Evolutionary conservation across 306 rosid species (phyloP).

Genomic region (Citrullus amarus): DNA sequence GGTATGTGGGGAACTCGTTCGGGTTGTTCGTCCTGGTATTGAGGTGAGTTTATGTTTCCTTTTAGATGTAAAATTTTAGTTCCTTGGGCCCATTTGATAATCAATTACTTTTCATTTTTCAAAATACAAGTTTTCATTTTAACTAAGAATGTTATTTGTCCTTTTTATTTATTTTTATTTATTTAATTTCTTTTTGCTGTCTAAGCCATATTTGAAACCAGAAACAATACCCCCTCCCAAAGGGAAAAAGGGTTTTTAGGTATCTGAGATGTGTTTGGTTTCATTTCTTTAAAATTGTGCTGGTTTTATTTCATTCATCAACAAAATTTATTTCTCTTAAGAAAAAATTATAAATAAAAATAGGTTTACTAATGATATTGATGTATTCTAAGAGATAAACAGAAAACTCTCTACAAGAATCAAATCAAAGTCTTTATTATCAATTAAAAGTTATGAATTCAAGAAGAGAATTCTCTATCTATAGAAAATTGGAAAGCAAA

Average conservation of each 20-base stretch:
- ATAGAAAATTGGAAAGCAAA: too few relatives aligned
- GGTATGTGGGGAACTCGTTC: slow-evolving; percentile 93
- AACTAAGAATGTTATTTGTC: background rate
- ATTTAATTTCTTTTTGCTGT: background rate
- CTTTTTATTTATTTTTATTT: background rate
- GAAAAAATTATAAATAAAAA: too few relatives aligned
- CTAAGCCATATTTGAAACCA: background rate
- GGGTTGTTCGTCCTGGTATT: slow-evolving; percentile 78
- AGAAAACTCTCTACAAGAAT: too few relatives aligned
- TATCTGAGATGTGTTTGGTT: background rate
- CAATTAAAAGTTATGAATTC: too few relatives aligned
- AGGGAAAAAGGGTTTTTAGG: background rate
- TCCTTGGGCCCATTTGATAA: background rate
- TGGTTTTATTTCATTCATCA: background rate
- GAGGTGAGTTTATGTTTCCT: slow-evolving; percentile 38
- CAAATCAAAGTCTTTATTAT: too few relatives aligned
- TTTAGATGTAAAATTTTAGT: background rate
- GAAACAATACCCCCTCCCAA: background rate
- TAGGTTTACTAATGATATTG: background rate
- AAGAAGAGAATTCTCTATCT: too few relatives aligned
- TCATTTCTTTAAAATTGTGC: background rate
- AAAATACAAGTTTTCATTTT: background rate
- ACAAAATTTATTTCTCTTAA: too few relatives aligned
- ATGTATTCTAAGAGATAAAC: too few relatives aligned
- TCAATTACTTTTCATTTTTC: background rate